Evolutionary conservation across 2,329 filamentous ascomycete genomes (phyloP).

Genomic region (Colletotrichum sp.): DNA sequence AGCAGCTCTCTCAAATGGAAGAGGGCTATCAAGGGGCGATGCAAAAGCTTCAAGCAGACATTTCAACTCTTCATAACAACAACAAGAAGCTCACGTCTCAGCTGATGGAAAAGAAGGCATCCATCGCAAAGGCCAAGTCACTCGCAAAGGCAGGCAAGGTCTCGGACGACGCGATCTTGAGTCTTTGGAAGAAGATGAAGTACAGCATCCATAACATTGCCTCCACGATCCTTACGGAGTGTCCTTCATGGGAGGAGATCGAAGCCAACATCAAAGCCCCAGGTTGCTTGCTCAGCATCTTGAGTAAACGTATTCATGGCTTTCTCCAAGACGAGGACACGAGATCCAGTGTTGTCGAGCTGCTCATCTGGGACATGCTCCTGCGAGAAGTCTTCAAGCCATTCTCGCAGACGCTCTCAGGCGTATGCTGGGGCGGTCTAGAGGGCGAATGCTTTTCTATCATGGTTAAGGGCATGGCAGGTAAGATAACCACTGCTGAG

Average conservation of each 20-base stretch:
- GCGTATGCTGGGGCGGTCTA: not conserved
- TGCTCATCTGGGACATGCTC: not conserved
- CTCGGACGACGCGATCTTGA: constrained; percentile 11
- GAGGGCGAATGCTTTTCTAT: not conserved
- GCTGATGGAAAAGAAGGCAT: not conserved
- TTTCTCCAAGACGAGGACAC: not conserved
- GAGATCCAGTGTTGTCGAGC: not conserved
- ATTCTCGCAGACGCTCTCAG: no score
- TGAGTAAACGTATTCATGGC: not conserved
- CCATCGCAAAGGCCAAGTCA: not conserved
- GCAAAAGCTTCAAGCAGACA: not conserved
- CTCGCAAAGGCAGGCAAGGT: constrained; percentile 14
- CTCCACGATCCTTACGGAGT: not conserved
- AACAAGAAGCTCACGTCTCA: not conserved
- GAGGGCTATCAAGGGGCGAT: not conserved
- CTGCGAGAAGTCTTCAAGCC: not conserved
- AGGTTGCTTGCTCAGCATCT: not conserved
- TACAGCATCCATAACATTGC: constrained; percentile 23
- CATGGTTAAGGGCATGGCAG: not conserved
- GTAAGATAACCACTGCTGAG: not conserved
- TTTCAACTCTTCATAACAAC: not conserved
- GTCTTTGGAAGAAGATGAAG: constrained; percentile 20
- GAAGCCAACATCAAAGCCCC: not conserved
- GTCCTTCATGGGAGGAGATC: not conserved
- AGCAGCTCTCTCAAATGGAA: not conserved